These are phyloP conservation scores for Thermothielavioides terrestris DNA, from an alignment of 495 filamentous ascomycete genomes.

Conservation along the genomic window DNA sequence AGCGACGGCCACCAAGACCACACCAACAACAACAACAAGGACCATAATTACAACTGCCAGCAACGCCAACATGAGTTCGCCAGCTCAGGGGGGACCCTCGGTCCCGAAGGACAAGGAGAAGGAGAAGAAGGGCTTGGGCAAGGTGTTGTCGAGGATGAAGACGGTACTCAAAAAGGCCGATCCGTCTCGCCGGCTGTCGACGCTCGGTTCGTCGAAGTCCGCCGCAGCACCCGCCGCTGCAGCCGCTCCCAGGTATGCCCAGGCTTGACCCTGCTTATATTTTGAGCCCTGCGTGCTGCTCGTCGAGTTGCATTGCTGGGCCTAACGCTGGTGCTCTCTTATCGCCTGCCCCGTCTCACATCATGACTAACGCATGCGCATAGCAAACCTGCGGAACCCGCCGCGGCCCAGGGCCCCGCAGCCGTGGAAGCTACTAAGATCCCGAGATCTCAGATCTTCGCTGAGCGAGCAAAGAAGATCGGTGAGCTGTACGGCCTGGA, in stretches of 20 bases:
- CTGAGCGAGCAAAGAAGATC: slow-evolving; percentile 60
- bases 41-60: too few species aligned
- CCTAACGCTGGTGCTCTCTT: too few species aligned
- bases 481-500: slow-evolving; percentile 69
- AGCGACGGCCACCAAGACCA: neutral
- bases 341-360: too few species aligned
- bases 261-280: neutral
- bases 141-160: slow-evolving; percentile 55
- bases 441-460: slow-evolving; percentile 44
- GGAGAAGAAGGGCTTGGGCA: slow-evolving; percentile 56
- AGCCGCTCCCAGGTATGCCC: slow-evolving; percentile 29
- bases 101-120: slow-evolving; percentile 33
- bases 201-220: slow-evolving; percentile 11
- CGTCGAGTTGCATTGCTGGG: too few species aligned
- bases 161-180: slow-evolving; percentile 50
- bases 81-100: slow-evolving; percentile 27
- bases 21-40: too few species aligned
- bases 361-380: slow-evolving; percentile 23
- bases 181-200: slow-evolving; percentile 27
- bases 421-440: slow-evolving; percentile 27
- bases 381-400: slow-evolving; percentile 21
- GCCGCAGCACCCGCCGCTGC: slow-evolving; percentile 12
- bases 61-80: slow-evolving; percentile 37
- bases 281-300: too few species aligned
- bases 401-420: slow-evolving; percentile 16